Conservation (phyloP, 208 protist genomes). For the Strigomonas culicis region DNA sequence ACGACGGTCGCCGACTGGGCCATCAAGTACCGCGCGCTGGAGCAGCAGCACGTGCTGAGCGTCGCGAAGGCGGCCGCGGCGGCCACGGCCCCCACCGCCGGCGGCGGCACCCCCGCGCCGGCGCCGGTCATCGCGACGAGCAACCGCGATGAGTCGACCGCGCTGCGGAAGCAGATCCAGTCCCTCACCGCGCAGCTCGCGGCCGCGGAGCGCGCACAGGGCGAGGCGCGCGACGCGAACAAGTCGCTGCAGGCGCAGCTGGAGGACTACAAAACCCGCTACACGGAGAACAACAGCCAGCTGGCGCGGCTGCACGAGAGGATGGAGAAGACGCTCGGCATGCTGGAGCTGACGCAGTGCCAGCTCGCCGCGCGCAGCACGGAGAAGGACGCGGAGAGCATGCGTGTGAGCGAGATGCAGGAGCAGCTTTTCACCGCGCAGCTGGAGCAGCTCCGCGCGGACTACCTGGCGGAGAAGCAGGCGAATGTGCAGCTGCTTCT, state of each 20-base stretch:
- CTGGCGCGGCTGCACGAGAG: constrained; percentile 29
- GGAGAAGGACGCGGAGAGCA: constrained; percentile 23
- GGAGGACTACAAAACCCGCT: constrained; percentile 39
- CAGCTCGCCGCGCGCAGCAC: constrained; percentile 32
- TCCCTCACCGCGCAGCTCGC: constrained; percentile 14
- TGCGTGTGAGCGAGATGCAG: constrained; percentile 20
- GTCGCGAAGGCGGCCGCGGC: neutral
- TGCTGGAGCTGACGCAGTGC: constrained; percentile 51
- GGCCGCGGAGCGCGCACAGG: constrained; percentile 17
- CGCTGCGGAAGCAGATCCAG: constrained; percentile 20
- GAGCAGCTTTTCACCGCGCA: constrained; percentile 28
- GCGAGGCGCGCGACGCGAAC: constrained; percentile 23
- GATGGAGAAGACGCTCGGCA: constrained; percentile 32
- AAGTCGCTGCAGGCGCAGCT: constrained; percentile 9
- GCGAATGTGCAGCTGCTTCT: constrained; percentile 70
- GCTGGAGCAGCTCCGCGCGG: constrained; percentile 36
- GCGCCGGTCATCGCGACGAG: neutral
- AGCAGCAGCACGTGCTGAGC: neutral
- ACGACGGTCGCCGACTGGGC: constrained; percentile 31
- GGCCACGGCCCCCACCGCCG: neutral
- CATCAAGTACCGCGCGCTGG: constrained; percentile 22
- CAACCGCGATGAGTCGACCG: constrained; percentile 21
- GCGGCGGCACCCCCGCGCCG: neutral
- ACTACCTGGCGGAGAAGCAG: constrained; percentile 74
- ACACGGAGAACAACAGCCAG: constrained; percentile 30